Base-by-base conservation (phyloP, 179 eudicot genomes). In the Vitellaria paradoxa region DNA sequence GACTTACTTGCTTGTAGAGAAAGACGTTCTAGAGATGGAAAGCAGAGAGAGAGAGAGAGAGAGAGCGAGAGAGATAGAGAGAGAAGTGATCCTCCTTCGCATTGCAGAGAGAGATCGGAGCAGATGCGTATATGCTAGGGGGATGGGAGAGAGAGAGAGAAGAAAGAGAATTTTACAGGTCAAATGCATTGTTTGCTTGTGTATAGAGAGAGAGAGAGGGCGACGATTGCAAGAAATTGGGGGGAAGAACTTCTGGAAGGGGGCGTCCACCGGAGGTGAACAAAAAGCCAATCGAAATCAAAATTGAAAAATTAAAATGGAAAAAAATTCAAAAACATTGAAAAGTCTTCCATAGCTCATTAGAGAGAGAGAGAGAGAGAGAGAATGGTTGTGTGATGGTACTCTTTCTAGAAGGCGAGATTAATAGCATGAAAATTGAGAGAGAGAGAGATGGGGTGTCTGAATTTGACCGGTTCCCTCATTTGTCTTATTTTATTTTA, bases 231-330 rank as follows among this genome's bases (percentile, higher is more conserved):
- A 67, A 77, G 72, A 60, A 79, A 72, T 20, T 42, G 76, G 74
- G 77, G 76, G 74, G 77, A 24, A 55, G 50, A 59, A 80, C 85
- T 82, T 84, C 83, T 86, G 71, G 83, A 62, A 81, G 87, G 77
- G 82, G 88, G 86, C 88, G 82, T 83, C 83, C 45, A 42, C 45
- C 45, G 3, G 4, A 42, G 45, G 45, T 5, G 3, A 42, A 42
- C 45, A 42, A 42, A 42, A 5, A 42, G 45, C 45, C 0, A 42
- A 42, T 42, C 45, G 73, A 23, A 9, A 66, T 11, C 18, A 24
- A 21, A 23, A 30, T n/a, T 3, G 5, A 1, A 65, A 26, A 26
- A 50, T 66, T 13, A 26, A 65, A 75, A 49, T 52, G 24, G 4
- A 17, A 18, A n/a, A 26, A 45, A 77, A 24, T 69, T 15, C 46